A percentile compares a stretch with the other conserved stretches of the same genome.
Evolutionary conservation across 2,329 filamentous ascomycete genomes (phyloP).

Genomic region (Fonsecaea pedrosoi): DNA sequence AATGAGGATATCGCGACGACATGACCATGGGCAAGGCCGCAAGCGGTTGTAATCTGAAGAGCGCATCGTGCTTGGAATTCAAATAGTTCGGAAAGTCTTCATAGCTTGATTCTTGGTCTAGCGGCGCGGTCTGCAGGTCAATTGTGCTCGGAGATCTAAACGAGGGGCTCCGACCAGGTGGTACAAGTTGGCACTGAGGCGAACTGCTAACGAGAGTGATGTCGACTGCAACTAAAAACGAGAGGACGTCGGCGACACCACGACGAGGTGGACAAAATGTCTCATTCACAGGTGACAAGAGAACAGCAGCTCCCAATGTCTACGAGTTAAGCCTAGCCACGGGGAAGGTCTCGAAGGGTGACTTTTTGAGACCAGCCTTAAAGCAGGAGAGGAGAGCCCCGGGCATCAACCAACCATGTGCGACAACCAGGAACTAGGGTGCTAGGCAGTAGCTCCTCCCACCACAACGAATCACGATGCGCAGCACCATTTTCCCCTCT

Average conservation of each 20-base stretch:
- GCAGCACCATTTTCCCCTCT: not conserved
- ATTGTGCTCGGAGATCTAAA: not conserved
- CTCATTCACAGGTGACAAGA: constrained; percentile 1
- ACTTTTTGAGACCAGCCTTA: not conserved
- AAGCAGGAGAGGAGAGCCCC: not conserved
- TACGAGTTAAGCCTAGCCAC: not conserved
- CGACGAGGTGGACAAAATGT: constrained; percentile 4
- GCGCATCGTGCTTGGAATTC: constrained; percentile 26
- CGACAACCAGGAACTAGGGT: not conserved
- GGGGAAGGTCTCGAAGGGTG: not conserved
- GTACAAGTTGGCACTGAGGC: not conserved
- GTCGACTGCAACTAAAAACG: constrained; percentile 10
- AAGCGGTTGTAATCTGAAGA: not conserved
- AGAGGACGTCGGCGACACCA: not conserved
- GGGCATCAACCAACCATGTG: not conserved
- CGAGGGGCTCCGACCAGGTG: not conserved
- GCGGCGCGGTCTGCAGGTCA: not conserved
- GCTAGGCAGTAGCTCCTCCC: not conserved
- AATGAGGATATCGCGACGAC: constrained; percentile 13
- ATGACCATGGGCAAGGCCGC: not conserved
- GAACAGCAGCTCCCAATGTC: not conserved
- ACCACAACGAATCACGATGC: not conserved
- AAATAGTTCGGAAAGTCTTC: constrained; percentile 3
- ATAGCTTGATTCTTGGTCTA: constrained; percentile 11
- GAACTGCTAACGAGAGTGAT: constrained; percentile 10